Conservation (phyloP, 2,329 filamentous ascomycete species). For the Hortaea sp. region DNA sequence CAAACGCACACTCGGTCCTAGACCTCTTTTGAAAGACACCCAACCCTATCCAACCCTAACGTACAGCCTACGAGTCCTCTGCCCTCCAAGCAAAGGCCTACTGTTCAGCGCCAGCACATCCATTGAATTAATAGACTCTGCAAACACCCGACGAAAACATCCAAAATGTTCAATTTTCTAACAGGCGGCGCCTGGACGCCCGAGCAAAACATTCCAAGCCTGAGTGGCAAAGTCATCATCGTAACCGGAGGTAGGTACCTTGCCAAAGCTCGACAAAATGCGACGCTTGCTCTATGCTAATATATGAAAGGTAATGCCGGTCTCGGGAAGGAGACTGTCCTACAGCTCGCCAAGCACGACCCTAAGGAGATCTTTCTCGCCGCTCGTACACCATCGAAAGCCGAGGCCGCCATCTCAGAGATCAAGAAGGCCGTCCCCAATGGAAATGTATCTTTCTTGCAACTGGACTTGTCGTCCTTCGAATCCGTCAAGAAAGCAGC, state of each 20-base stretch:
- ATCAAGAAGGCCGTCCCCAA: conserved; percentile 15
- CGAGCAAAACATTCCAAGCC: conserved; percentile 29
- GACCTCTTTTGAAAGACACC: too few relatives aligned
- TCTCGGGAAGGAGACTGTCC: conserved; percentile 36
- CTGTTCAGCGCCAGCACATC: too few relatives aligned
- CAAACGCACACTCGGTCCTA: too few relatives aligned
- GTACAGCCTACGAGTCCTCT: too few relatives aligned
- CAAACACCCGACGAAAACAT: too few relatives aligned
- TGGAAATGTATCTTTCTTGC: conserved; percentile 28
- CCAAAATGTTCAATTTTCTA: neutral
- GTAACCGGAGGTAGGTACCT: conserved; percentile 1
- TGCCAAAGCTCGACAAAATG: neutral
- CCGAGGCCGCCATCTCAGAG: conserved; percentile 26
- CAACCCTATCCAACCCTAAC: too few relatives aligned
- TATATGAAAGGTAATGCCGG: conserved; percentile 29
- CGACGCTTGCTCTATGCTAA: neutral
- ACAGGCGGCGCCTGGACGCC: conserved; percentile 5
- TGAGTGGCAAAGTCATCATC: conserved; percentile 33
- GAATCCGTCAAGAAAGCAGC: conserved; percentile 30
- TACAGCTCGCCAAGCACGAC: conserved; percentile 32
- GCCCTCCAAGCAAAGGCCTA: too few relatives aligned
- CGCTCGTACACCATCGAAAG: conserved; percentile 33
- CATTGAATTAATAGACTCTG: too few relatives aligned
- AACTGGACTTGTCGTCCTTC: conserved; percentile 35
- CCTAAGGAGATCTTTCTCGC: conserved; percentile 38